Conservation (phyloP, 2,329 filamentous ascomycete genomes). For the Neofusicoccum ribis region DNA sequence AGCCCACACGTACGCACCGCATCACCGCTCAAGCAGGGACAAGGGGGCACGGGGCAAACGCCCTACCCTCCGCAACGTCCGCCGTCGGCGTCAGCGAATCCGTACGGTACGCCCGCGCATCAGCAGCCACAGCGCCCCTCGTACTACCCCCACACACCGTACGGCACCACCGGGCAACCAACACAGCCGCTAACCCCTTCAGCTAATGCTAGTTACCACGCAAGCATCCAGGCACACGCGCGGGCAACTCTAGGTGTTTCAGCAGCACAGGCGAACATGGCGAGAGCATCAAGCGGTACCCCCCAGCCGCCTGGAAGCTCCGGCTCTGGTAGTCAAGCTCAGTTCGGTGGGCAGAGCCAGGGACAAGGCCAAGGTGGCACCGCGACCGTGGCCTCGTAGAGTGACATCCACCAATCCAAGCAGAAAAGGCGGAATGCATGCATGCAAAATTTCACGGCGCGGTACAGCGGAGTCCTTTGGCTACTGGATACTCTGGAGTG, state of each 20-base stretch:
- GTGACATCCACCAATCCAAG: too few relatives aligned
- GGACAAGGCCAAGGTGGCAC: conserved; percentile 27
- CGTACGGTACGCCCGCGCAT: conserved; percentile 16
- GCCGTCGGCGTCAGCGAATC: conserved; percentile 28
- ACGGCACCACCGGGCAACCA: conserved; percentile 29
- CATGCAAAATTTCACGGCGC: not conserved
- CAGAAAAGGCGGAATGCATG: not conserved
- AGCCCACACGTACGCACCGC: conserved; percentile 34
- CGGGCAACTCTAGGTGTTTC: conserved; percentile 35
- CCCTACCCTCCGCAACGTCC: conserved; percentile 29
- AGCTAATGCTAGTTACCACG: conserved; percentile 27
- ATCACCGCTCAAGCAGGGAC: conserved; percentile 39
- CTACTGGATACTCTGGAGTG: not conserved
- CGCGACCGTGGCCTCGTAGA: conserved; percentile 23
- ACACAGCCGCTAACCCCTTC: conserved; percentile 39
- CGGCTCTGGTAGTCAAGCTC: conserved; percentile 25
- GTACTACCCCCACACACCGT: conserved; percentile 11
- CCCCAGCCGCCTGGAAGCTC: conserved; percentile 35
- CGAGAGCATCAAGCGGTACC: conserved; percentile 36
- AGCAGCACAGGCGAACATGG: conserved; percentile 27
- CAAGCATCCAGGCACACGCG: conserved; percentile 28
- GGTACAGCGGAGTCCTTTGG: not conserved
- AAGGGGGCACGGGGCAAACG: conserved; percentile 24
- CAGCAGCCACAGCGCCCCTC: conserved; percentile 2
- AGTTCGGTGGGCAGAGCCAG: conserved; percentile 19